A percentile compares a stretch with the other conserved stretches of the same genome.
Evolutionary conservation across 352 stramenopile species (phyloP).

Genomic region (Pythium dissotocum): DNA sequence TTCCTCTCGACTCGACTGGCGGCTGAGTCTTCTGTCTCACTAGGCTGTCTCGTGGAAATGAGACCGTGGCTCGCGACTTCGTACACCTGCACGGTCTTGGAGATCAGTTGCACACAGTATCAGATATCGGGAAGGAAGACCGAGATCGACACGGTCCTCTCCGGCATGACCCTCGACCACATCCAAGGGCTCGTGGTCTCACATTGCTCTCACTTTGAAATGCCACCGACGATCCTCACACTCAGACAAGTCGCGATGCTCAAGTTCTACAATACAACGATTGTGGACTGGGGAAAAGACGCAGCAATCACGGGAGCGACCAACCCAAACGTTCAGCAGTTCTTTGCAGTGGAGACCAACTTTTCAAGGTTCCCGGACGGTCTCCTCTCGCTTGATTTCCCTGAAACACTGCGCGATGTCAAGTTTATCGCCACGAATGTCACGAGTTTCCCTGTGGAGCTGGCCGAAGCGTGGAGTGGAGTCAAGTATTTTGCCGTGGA

Average conservation of each 20-base stretch:
- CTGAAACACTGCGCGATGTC: neutral
- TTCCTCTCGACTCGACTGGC: too few species aligned
- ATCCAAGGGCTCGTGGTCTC: slow-evolving; percentile 9
- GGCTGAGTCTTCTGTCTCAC: too few species aligned
- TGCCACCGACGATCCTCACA: neutral
- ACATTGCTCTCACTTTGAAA: slow-evolving; percentile 5
- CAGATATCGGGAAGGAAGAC: neutral
- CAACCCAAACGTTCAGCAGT: neutral
- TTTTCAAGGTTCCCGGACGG: neutral
- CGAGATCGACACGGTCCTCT: slow-evolving; percentile 6
- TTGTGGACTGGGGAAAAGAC: neutral
- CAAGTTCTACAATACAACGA: slow-evolving; percentile 20
- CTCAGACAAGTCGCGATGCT: slow-evolving; percentile 1
- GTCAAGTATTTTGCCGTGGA: slow-evolving; percentile 12
- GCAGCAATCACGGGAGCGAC: neutral
- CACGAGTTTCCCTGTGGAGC: neutral
- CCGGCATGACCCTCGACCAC: neutral
- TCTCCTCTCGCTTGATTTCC: neutral
- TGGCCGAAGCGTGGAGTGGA: neutral
- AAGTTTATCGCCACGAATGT: slow-evolving; percentile 9
- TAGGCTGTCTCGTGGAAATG: slow-evolving; percentile 15
- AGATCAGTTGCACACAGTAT: slow-evolving; percentile 7
- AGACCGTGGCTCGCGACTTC: neutral
- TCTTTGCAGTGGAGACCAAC: neutral
- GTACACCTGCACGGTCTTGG: neutral